Evolutionary conservation across 495 filamentous ascomycete species (phyloP), one percentile per base, ranked within the genome.

Genomic region (Sabuloglossum arenarium): DNA sequence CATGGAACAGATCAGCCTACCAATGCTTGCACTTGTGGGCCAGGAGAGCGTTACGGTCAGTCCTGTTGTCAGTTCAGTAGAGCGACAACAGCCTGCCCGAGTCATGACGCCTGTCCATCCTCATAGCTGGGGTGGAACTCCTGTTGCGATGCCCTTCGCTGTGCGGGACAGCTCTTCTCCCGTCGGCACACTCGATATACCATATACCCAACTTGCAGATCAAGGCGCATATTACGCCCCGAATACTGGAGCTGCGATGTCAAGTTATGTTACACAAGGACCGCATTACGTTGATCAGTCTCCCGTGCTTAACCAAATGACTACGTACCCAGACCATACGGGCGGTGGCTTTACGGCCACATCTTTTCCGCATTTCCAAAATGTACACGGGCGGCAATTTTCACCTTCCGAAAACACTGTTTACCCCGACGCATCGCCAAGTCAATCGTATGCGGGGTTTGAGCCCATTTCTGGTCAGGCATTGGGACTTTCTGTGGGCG

Each of bases 1-100:
- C 69, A 93, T 97, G 88, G 89, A 95, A 64, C 80, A 85, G 58
- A 85, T 97, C 64, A 86, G 85, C 61, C 75, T 97, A 63, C 90
- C 90, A 0, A 78, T 96, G 51, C 68, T 94, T 50, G 76, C 75
- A 54, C 76, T 97, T 6, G 82, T 90, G 6, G 63, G 66, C 2
- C 55, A 47, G 42, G 25, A 56, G 10, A 27, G 28, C 6, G 12
- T 29, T 23, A 27, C 21, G 24, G 28, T 12, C 16, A 23, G 47
- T 29, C 23, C 47, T 30, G 12, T 16, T 19, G 12, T 19, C 5
- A 51, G 24, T 29, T 51, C 47, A 11, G 11, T 28, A 29, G 47
- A 51, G 10, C 47, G 28, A 29, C 47, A 51, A 2, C 23, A 51
- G 10, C 25, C 47, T 16, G 21, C 21, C 11, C 47, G 16, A 19